Evolutionary conservation across 495 filamentous ascomycete species (phyloP).

Genomic region (Aspergillus egyptiacus): DNA sequence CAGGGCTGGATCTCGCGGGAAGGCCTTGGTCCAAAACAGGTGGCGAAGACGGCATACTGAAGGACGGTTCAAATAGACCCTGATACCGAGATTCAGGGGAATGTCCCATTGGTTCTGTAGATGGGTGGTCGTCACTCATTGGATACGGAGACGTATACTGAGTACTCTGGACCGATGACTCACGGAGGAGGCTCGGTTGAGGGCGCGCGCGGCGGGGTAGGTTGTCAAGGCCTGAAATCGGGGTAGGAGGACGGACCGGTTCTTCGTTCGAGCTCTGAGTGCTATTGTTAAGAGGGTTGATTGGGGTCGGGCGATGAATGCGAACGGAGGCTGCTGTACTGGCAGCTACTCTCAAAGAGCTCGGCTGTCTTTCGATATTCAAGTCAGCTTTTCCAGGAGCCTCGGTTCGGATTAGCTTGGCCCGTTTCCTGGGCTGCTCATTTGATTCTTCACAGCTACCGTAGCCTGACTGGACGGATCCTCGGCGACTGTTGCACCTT

Average conservation of each 20-base stretch:
- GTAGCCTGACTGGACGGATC: constrained; percentile 53
- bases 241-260: constrained; percentile 74
- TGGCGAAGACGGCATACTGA: constrained; percentile 72
- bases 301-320: constrained; percentile 69
- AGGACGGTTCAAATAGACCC: constrained; percentile 42
- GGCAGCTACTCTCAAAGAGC: constrained; percentile 80
- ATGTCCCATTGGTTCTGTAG: constrained; percentile 28
- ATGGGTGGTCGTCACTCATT: constrained; percentile 32
- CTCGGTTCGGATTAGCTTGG: constrained; percentile 63
- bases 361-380: constrained; percentile 57
- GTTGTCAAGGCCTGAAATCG: constrained; percentile 50
- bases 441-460: constrained; percentile 62
- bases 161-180: constrained; percentile 35
- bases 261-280: constrained; percentile 59
- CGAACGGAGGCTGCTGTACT: constrained; percentile 83
- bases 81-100: constrained; percentile 45
- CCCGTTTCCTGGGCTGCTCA: constrained; percentile 62
- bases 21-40: constrained; percentile 58
- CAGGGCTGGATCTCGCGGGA: constrained; percentile 63
- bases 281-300: constrained; percentile 46
- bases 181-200: constrained; percentile 36
- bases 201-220: constrained; percentile 29
- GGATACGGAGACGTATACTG: constrained; percentile 46
- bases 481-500: constrained; percentile 27
- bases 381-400: constrained; percentile 63